Evolutionary conservation across 345 rosid species (phyloP), one percentile per base, ranked within the genome.

Genomic region (Luvunga scandens): DNA sequence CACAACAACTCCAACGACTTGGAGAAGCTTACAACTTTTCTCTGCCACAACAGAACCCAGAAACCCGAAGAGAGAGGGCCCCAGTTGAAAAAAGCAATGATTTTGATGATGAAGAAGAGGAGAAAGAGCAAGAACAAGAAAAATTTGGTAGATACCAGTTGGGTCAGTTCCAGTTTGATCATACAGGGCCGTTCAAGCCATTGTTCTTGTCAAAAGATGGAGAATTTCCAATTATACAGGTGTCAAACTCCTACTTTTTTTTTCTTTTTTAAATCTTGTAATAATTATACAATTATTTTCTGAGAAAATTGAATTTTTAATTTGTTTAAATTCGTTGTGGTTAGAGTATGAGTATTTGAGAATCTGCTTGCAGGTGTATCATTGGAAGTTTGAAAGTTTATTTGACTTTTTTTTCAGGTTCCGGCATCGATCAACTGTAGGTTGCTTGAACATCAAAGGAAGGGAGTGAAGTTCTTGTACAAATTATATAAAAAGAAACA

Each of bases 401-500:
- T 25, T 70, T 25, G 31, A n/a, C 4, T 28, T 12, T 36, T 72
- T 72, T 80, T 73, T 81, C 80, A 95, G 97, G 98, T 92, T 34
- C 96, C 97, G 34, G 87, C 98, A 66, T 89, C 97, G 69, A 95
- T 95, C 65, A 93, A 95, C 81, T 91, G 91, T 81, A 86, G 98
- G 82, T 81, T 93, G 91, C 97, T 95, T 61, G 96, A 92, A 78
- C 94, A 95, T 88, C 99, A 95, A 75, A 89, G 93, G 76, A 91
- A 80, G 36, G 98, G 99, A 61, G 92, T 95, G 13, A 88, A 84
- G 77, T 95, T 95, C 83, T 81, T 95, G 65, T 91, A 87, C 75
- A 87, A 82, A 80, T 83, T 95, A 45, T 92, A 91, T 78, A 86
- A 66, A 85, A 87, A 86, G 81, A 92, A 94, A 77, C 93, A 92